Conservation (phyloP, 139 green algal genomes). For the Ettlia oleoabundans region DNA sequence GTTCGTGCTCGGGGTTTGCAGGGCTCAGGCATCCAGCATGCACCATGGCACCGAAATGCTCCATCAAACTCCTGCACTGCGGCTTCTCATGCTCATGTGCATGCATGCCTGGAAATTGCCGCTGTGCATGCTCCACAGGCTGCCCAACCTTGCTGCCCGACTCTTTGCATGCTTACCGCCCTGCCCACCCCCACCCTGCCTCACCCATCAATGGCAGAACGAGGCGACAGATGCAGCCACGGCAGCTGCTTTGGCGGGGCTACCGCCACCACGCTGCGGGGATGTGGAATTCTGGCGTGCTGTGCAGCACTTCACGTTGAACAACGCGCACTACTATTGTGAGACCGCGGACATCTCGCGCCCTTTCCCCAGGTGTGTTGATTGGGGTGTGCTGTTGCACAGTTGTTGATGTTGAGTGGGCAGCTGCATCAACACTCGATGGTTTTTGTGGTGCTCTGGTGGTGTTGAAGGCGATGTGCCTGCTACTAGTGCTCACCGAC, state of each 20-base stretch:
- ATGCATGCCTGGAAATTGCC: too few species aligned
- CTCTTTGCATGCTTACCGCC: not conserved
- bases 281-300: constrained; percentile 46
- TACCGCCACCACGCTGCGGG: constrained; percentile 35
- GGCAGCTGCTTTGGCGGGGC: constrained; percentile 10
- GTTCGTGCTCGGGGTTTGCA: too few species aligned
- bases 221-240: constrained; percentile 20
- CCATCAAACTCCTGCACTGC: too few species aligned
- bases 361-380: constrained; percentile 83
- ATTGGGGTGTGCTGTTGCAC: too few species aligned
- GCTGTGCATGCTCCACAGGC: not conserved
- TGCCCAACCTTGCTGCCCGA: not conserved
- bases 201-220: not conserved
- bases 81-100: too few species aligned
- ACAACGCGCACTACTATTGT: constrained; percentile 94
- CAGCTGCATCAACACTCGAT: too few species aligned
- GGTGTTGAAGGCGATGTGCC: too few species aligned
- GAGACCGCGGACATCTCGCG: constrained; percentile 93
- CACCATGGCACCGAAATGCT: too few species aligned
- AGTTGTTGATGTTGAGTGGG: not conserved
- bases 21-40: too few species aligned
- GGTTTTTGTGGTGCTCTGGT: too few species aligned
- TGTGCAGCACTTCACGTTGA: constrained; percentile 64
- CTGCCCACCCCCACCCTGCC: not conserved
- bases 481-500: too few species aligned